Base-by-base conservation (phyloP, 192 early-diverging fungal species). In the Dissophora globulifera region DNA sequence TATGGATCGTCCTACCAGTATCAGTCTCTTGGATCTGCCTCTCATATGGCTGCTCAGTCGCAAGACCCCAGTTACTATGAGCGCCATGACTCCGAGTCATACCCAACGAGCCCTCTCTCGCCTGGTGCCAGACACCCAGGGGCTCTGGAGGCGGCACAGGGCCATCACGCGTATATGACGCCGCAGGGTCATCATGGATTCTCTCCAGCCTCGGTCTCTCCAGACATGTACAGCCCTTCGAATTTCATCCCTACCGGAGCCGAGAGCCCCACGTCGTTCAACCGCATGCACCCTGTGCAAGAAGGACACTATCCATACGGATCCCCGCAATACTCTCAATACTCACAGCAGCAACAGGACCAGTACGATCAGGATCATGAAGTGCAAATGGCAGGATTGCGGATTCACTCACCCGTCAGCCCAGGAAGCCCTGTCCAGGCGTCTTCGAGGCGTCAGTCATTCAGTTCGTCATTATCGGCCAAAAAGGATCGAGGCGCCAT, bases 1-100 rank as follows among this genome's bases (percentile, higher is more conserved):
- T 76, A 76, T 47, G 58, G 58, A 13, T 67, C 72, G 7, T 67
- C 72, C 3, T 76, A 76, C 31, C 72, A 53, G 15, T 76, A 76
- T 25, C 72, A 66, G 35, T 76, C 72, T 16, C 38, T 76, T 2
- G 72, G 63, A 19, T 66, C 72, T 4, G 72, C 72, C 4, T 76
- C 72, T 5, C 72, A 76, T 26, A 67, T 76, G 25, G 63, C 72
- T 32, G 42, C 63, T 19, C 71, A 75, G 15, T 50, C 54, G 1
- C 62, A 54, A 13, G 62, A 59, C 30, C 27, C 42, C 16, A 52
- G 47, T 9, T 67, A 76, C 32, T 61, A 61, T 50, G 63, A 59
- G 10, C 72, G 63, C 17, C 64, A 61, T 19, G 64, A 57, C 23
- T 41, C 47, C 1, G 72, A 62, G 16, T 71, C 69, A 33, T 67